A percentile compares a stretch with the other conserved stretches of the same genome.
Evolutionary conservation across 2,329 filamentous ascomycete species (phyloP).

Genomic region (Elsinoe arachidis): DNA sequence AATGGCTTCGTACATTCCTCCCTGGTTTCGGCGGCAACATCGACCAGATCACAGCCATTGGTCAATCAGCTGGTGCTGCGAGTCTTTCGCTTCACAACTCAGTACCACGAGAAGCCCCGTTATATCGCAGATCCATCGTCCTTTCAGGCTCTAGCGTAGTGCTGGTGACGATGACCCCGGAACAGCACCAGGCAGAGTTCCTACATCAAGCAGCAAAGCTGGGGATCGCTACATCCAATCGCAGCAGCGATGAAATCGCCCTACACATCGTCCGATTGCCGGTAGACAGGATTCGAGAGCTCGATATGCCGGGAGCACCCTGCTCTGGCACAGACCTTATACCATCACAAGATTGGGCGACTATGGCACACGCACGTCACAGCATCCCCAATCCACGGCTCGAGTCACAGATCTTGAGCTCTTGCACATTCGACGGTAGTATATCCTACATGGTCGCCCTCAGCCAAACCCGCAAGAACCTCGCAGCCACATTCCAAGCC

Average conservation of each 20-base stretch:
- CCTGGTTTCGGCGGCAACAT: constrained; percentile 41
- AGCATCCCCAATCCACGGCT: neutral
- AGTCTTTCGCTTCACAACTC: constrained; percentile 17
- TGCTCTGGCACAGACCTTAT: constrained; percentile 15
- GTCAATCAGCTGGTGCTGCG: constrained; percentile 18
- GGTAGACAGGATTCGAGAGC: constrained; percentile 15
- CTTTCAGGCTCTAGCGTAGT: constrained; percentile 17
- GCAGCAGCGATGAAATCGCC: constrained; percentile 13
- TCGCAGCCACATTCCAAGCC: constrained; percentile 48
- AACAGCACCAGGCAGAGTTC: constrained; percentile 17
- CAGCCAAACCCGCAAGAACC: constrained; percentile 46
- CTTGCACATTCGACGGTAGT: constrained; percentile 25
- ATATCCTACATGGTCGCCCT: constrained; percentile 25
- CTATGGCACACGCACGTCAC: constrained; percentile 7
- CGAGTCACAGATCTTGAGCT: constrained; percentile 16
- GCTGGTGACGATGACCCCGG: constrained; percentile 15
- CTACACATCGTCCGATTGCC: constrained; percentile 14
- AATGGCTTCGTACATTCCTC: constrained; percentile 46
- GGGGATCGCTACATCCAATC: constrained; percentile 1
- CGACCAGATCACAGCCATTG: constrained; percentile 17
- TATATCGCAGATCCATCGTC: constrained; percentile 17
- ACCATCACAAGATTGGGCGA: constrained; percentile 14
- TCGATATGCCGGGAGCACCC: constrained; percentile 14
- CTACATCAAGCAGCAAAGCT: constrained; percentile 15
- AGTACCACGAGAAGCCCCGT: neutral